These are phyloP conservation scores for Rosa lucieae DNA, from an alignment of 306 rosid genomes.

Conservation along the genomic window DNA sequence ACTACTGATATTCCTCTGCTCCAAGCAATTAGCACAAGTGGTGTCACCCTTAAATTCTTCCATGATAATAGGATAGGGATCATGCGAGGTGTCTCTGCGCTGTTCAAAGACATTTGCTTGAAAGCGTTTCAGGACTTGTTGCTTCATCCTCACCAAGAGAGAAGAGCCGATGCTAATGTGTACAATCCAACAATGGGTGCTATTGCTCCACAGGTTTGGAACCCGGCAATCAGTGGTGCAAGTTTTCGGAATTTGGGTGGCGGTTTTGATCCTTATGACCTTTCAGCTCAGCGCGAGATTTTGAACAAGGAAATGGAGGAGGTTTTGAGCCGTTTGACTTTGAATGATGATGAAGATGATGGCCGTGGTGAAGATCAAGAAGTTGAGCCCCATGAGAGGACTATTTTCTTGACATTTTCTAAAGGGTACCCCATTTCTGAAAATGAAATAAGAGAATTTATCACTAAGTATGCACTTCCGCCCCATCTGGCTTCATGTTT, in stretches of 20 bases:
- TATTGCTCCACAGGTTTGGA: not conserved
- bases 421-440: constrained; percentile 64
- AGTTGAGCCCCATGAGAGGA: constrained; percentile 46
- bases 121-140: constrained; percentile 55
- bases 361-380: not conserved
- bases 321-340: constrained; percentile 16
- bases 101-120: constrained; percentile 38
- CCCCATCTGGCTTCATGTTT: not conserved
- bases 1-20: constrained; percentile 33
- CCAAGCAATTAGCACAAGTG: constrained; percentile 26
- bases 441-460: constrained; percentile 45
- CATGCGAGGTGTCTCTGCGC: constrained; percentile 12
- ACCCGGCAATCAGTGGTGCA: not conserved
- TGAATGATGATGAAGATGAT: constrained; percentile 1
- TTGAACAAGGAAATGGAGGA: constrained; percentile 26
- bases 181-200: not conserved
- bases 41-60: constrained; percentile 36
- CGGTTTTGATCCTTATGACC: not conserved
- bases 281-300: not conserved
- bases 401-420: constrained; percentile 60
- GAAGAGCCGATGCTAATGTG: too few species aligned
- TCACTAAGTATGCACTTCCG: constrained; percentile 32
- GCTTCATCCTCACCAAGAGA: constrained; percentile 1
- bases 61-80: constrained; percentile 28
- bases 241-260: not conserved